Evolutionary conservation across 164 flowering plant species (phyloP).

Genomic region (Cinnamomum chago): DNA sequence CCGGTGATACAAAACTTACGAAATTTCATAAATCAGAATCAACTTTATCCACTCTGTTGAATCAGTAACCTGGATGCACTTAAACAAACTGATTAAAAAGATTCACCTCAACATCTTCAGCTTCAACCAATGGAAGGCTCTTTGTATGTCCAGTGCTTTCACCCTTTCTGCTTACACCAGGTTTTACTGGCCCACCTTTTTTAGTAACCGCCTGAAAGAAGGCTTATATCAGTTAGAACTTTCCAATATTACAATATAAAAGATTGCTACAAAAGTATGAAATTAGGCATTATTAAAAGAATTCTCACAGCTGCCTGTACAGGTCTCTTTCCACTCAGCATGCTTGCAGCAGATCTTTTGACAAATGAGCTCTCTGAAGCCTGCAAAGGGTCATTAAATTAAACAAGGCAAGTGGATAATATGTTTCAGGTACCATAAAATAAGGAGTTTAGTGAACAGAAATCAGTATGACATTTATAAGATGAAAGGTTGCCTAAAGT

Average conservation of each 20-base stretch:
- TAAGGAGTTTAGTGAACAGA: neutral
- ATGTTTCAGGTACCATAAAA: neutral
- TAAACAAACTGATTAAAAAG: too few species aligned
- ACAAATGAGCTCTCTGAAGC: slow-evolving; percentile 53
- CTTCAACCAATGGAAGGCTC: slow-evolving; percentile 43
- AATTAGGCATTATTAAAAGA: slow-evolving; percentile 1
- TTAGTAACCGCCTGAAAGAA: slow-evolving; percentile 50
- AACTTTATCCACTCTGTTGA: neutral
- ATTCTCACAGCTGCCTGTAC: slow-evolving; percentile 59
- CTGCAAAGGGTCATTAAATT: slow-evolving; percentile 26
- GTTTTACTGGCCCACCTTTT: slow-evolving; percentile 55
- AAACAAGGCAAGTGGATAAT: neutral
- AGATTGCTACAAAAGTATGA: neutral
- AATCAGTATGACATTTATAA: neutral
- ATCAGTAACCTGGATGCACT: too few species aligned
- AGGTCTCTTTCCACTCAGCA: slow-evolving; percentile 93
- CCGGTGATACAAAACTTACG: neutral
- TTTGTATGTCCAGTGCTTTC: slow-evolving; percentile 58
- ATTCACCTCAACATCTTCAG: slow-evolving; percentile 87
- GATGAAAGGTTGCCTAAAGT: neutral
- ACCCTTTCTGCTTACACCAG: slow-evolving; percentile 53
- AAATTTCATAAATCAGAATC: neutral
- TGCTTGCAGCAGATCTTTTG: slow-evolving; percentile 89
- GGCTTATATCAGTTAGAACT: slow-evolving; percentile 4
- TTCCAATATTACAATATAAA: neutral